Evolutionary conservation across 768 basidiomycete species (phyloP).

Genomic region (Xerocomellus chrysenteron): DNA sequence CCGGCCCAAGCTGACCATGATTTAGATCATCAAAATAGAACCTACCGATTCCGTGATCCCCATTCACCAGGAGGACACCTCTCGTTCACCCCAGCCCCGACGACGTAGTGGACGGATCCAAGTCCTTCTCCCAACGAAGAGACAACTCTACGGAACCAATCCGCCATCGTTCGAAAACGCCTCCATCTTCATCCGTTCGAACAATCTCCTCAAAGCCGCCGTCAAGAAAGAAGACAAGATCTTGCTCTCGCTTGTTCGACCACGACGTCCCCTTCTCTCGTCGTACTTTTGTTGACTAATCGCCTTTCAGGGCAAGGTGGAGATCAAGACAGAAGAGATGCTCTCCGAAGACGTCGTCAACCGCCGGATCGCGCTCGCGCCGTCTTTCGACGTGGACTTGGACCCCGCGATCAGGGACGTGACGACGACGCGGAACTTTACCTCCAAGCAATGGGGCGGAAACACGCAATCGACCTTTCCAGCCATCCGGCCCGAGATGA

Average conservation of each 20-base stretch:
- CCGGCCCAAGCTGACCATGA: background rate
- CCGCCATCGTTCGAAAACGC: slow-evolving; percentile 9
- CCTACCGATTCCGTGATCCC: background rate
- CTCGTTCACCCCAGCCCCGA: background rate
- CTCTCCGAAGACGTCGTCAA: slow-evolving; percentile 22
- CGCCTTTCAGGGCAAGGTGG: slow-evolving; percentile 3
- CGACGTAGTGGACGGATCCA: slow-evolving; percentile 1
- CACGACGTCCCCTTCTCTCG: background rate
- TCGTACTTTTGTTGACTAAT: background rate
- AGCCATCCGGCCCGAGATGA: slow-evolving; percentile 4
- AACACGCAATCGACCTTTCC: slow-evolving; percentile 17
- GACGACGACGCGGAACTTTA: slow-evolving; percentile 15
- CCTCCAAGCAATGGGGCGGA: slow-evolving; percentile 20
- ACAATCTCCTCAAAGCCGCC: background rate
- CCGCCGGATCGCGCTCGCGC: slow-evolving; percentile 1
- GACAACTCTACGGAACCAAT: slow-evolving; percentile 4
- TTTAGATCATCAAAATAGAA: slow-evolving; percentile 13
- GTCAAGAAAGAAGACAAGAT: slow-evolving; percentile 16
- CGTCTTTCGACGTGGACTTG: slow-evolving; percentile 7
- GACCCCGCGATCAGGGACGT: slow-evolving; percentile 18
- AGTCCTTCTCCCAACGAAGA: slow-evolving; percentile 13
- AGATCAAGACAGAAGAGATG: slow-evolving; percentile 20
- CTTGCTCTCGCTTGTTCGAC: background rate
- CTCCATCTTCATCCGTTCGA: slow-evolving; percentile 2
- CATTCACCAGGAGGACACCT: background rate